Evolutionary conservation across 2,329 filamentous ascomycete genomes (phyloP).

Genomic region (Paramyrothecium sp.): DNA sequence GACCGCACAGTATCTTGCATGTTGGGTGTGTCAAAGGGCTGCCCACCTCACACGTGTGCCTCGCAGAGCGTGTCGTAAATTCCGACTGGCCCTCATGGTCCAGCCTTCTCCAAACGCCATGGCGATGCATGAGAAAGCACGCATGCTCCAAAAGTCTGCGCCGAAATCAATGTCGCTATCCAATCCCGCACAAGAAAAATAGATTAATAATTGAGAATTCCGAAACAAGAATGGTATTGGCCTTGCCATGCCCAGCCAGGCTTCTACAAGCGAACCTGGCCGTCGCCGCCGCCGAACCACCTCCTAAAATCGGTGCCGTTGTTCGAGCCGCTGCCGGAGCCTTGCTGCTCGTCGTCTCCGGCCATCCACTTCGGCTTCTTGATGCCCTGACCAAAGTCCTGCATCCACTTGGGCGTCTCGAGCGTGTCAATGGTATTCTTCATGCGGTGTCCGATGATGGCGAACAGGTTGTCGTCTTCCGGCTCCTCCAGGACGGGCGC

Average conservation of each 20-base stretch:
- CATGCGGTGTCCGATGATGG: conserved; percentile 78
- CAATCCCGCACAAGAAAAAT: neutral
- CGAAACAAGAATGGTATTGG: conserved; percentile 16
- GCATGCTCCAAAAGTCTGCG: neutral
- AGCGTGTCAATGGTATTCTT: conserved; percentile 89
- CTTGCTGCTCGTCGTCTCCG: conserved; percentile 42
- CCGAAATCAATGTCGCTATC: neutral
- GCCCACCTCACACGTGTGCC: too few relatives aligned
- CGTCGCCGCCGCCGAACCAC: conserved; percentile 55
- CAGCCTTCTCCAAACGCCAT: neutral
- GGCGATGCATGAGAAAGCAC: neutral
- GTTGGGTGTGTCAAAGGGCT: too few relatives aligned
- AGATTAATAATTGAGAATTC: too few relatives aligned
- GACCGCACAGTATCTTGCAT: too few relatives aligned
- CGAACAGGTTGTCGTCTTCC: conserved; percentile 80
- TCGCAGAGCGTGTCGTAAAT: too few relatives aligned
- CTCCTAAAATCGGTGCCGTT: conserved; percentile 46
- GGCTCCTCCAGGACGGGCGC: conserved; percentile 49
- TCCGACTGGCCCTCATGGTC: neutral
- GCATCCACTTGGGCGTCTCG: conserved; percentile 79
- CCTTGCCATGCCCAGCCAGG: conserved; percentile 9
- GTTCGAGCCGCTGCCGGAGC: conserved; percentile 21
- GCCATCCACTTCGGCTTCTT: conserved; percentile 83
- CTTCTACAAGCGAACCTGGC: conserved; percentile 25
- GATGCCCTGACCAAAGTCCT: conserved; percentile 66